Percentiles rank a stretch among this genome's conserved stretches.
phyloP scores from a whole-genome alignment of 2,329 filamentous ascomycete genomes.

The Mariannaea sp. region DNA sequence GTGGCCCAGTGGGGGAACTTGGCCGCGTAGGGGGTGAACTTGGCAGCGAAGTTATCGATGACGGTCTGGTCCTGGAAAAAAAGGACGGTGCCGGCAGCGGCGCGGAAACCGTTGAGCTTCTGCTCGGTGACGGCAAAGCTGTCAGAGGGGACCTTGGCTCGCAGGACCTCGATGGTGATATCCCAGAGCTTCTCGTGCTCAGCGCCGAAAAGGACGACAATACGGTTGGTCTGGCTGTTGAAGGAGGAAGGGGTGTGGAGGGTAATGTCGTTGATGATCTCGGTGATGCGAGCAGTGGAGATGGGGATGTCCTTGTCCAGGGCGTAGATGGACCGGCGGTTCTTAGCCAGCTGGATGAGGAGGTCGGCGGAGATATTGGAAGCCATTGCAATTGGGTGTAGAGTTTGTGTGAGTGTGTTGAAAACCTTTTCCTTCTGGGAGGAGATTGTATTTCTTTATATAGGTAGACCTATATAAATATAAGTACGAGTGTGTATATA shows the following conservation, averaged over 20 bases:
- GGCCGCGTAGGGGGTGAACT: slow-evolving; percentile 76
- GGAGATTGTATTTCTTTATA: too few species aligned
- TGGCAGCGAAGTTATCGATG: slow-evolving; percentile 68
- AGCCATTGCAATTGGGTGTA: slow-evolving; percentile 49
- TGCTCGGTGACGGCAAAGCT: slow-evolving; percentile 58
- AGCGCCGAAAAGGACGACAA: slow-evolving; percentile 76
- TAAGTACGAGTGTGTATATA: too few species aligned
- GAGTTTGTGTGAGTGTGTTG: slow-evolving; percentile 24
- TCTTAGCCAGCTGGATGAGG: slow-evolving; percentile 68
- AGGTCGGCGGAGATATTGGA: slow-evolving; percentile 50
- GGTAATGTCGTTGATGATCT: slow-evolving; percentile 68
- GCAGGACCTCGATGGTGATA: slow-evolving; percentile 59
- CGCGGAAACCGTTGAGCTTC: slow-evolving; percentile 64
- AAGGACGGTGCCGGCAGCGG: slow-evolving; percentile 78
- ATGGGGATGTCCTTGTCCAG: slow-evolving; percentile 66
- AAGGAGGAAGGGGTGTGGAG: slow-evolving; percentile 78
- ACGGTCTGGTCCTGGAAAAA: slow-evolving; percentile 82
- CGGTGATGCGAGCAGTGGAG: slow-evolving; percentile 59
- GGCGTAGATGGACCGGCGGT: slow-evolving; percentile 71
- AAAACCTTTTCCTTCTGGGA: too few species aligned
- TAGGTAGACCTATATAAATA: too few species aligned
- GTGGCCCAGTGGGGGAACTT: slow-evolving; percentile 77
- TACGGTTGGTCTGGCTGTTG: slow-evolving; percentile 84
- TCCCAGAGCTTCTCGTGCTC: slow-evolving; percentile 93
- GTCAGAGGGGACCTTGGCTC: slow-evolving; percentile 66